Evolutionary conservation across 2,329 filamentous ascomycete genomes (phyloP), one percentile per base, ranked within the genome.

Genomic region (Diaporthe caulivora): DNA sequence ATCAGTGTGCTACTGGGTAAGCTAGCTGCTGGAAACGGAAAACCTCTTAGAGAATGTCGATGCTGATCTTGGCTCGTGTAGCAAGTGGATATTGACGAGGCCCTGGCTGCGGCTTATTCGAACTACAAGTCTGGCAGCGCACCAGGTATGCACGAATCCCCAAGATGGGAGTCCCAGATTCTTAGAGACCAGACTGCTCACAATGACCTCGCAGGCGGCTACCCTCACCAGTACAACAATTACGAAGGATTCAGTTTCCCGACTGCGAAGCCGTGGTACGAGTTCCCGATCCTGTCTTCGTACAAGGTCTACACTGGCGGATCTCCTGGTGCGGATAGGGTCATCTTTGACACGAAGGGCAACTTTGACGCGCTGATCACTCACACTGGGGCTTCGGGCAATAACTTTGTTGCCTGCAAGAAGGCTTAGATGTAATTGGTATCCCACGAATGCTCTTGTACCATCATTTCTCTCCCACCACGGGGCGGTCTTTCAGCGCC

Each of bases 351-450:
- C 78, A 82, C 77, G 0, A 75, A 82, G n/a, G 86, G 90, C 53
- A 74, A 84, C 47, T 85, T 88, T 64, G 90, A 91, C 51, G 87
- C 87, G 37, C 81, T 89, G 42, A 92, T 93, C 77, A 93, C 91
- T 1, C 91, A 93, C 78, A 91, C 88, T 24, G 91, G 91, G 15
- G 91, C 91, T 18, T 89, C 86, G 75, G 89, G 88, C 6, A 89
- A 92, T 78, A 82, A 87, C 80, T 93, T 93, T 81, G 89, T 92
- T 73, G 86, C 82, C n/a, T 93, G 91, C 78, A 75, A 60, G 15
- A 74, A 75, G 72, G 58, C 18, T 11, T 73, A 67, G 49, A n/a
- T 54, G 24, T 34, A 40, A 51, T 65, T 65, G 31, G 47, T 65
- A 26, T 34, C 21, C n/a, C 13, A 10, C 4, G 7, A 31, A 51